Evolutionary conservation across 192 early-diverging fungal genomes (phyloP), one percentile per base, ranked within the genome.

Genomic region (Geranomyces variabilis): DNA sequence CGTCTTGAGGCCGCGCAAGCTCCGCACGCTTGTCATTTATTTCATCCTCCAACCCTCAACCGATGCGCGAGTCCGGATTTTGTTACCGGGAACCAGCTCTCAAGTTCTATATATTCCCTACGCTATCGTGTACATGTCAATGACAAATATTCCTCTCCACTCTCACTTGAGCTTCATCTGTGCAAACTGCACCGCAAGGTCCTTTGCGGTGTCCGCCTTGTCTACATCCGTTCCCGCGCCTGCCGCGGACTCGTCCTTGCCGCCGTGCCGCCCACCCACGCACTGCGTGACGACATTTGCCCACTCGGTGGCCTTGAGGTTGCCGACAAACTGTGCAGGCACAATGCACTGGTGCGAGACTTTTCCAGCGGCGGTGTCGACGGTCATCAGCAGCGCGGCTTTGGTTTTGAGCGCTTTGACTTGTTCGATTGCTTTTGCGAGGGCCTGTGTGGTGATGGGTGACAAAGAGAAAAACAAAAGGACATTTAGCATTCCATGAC

Each of bases 251-350:
- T 94, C 94, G 51, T 95, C 94, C 71, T 96, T 97, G 58, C 97
- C 97, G 41, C 97, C 97, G 66, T 89, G 90, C 80, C 94, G 94
- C 66, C 97, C 97, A 30, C 92, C 94, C 56, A 99, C 83, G 29
- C 87, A 84, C 61, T 89, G 82, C 28, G 87, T 75, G n/a, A 97
- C 94, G 31, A 88, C 90, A 22, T 85, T 83, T 19, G 94, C 93
- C 97, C 97, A 99, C 24, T 92, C 94, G 51, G 81, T 87, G 33
- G 96, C 97, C 83, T 91, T 94, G 61, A 99, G 80, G 1, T 93
- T 94, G 68, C 93, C 82, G 22, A 92, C 75, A 21, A 80, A 73
- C 79, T 77, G 31, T 21, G 30, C 12, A 70, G 87, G 84, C 17
- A 98, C 93, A 53, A 94, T 84, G 70, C 93, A 94, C 71, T 87